phyloP scores from a whole-genome alignment of 73 alveolate genomes.

The Tetrahymena borealis region DNA sequence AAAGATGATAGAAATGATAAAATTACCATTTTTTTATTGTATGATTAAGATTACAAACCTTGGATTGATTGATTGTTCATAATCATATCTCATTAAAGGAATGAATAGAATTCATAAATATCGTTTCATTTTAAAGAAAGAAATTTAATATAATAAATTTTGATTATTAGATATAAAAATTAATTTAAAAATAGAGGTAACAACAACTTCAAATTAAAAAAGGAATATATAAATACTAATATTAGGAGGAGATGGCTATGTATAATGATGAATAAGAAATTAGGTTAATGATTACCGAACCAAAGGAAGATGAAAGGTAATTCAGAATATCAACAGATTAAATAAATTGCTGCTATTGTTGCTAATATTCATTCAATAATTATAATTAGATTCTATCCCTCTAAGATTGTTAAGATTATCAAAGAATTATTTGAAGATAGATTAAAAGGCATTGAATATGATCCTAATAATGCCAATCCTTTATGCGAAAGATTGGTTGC shows the following conservation, averaged over 20 bases:
- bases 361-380: background rate
- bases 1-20: too few species aligned
- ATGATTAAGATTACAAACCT: too few species aligned
- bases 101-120: background rate
- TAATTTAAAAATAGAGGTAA: background rate
- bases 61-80: too few species aligned
- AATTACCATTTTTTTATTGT: too few species aligned
- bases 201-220: background rate
- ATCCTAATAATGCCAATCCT: background rate
- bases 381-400: background rate
- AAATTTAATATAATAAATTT: background rate
- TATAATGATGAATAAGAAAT: background rate
- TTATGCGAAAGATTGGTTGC: background rate
- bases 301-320: background rate
- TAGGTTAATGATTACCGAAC: background rate
- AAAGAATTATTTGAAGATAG: background rate
- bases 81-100: background rate
- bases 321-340: background rate
- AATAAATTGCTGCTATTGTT: background rate
- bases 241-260: background rate
- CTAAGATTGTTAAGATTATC: background rate
- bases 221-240: background rate
- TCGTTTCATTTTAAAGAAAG: constrained; percentile 1
- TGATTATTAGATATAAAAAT: background rate
- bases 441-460: background rate